phyloP scores from a whole-genome alignment of 768 basidiomycete species.

The Trametes meyenii region DNA sequence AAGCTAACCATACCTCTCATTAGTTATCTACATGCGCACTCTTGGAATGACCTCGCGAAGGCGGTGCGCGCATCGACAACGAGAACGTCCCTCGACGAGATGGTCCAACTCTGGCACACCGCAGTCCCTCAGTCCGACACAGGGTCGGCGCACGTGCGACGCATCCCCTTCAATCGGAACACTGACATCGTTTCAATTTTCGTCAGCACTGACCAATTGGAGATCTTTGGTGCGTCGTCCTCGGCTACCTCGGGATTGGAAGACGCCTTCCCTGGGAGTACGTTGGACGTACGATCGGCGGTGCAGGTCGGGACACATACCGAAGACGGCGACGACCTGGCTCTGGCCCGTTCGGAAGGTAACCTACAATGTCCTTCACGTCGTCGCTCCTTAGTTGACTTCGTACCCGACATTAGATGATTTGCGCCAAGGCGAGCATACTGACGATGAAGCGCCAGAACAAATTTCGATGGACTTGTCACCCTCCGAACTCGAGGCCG shows the following conservation, averaged over 20 bases:
- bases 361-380: no score
- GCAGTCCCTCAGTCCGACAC: not conserved
- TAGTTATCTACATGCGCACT: not conserved
- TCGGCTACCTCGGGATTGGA: not conserved
- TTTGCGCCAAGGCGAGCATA: no score
- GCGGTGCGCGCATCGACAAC: not conserved
- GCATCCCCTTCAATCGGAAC: not conserved
- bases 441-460: no score
- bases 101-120: not conserved
- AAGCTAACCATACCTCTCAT: not conserved
- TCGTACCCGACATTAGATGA: no score
- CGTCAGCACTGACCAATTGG: not conserved
- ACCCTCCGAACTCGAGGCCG: not conserved
- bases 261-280: no score
- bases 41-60: not conserved
- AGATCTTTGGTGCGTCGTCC: not conserved
- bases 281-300: no score
- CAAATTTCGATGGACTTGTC: not conserved
- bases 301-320: no score
- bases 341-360: no score
- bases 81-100: not conserved
- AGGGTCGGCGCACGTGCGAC: not conserved
- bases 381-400: no score
- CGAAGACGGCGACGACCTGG: no score
- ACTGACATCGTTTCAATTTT: not conserved